Evolutionary conservation across 2,329 filamentous ascomycete species (phyloP).

Genomic region (Helminthosporium solani): DNA sequence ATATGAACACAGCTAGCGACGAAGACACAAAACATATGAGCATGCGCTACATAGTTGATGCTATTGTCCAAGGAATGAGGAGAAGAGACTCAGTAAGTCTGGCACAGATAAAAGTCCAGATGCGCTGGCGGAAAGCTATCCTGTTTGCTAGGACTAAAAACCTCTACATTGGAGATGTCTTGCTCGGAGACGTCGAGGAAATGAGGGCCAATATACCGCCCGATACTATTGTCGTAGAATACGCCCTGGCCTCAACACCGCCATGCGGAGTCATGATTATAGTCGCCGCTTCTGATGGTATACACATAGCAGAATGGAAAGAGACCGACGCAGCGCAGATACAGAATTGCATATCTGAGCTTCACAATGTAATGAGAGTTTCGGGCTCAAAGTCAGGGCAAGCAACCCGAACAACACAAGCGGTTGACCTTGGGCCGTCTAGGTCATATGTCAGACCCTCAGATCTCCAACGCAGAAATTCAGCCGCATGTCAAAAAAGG

Average conservation of each 20-base stretch:
- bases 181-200: conserved; percentile 4
- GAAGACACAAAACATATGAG: no score
- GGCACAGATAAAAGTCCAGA: conserved; percentile 2
- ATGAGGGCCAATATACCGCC: conserved; percentile 5
- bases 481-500: neutral
- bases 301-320: conserved; percentile 9
- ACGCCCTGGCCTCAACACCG: conserved; percentile 8
- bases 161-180: conserved; percentile 7
- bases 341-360: conserved; percentile 5
- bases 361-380: conserved; percentile 1
- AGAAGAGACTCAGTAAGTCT: neutral
- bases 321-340: conserved; percentile 6
- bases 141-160: conserved; percentile 8
- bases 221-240: conserved; percentile 9
- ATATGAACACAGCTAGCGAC: neutral
- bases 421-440: neutral
- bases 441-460: neutral
- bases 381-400: neutral
- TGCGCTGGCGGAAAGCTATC: conserved; percentile 6
- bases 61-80: conserved; percentile 1
- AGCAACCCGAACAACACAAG: neutral
- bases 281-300: conserved; percentile 7
- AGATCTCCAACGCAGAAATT: neutral
- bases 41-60: conserved; percentile 2
- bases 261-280: conserved; percentile 11